Conservation (phyloP, 1,139 yeast genomes). For the Wickerhamomyces sp. region DNA sequence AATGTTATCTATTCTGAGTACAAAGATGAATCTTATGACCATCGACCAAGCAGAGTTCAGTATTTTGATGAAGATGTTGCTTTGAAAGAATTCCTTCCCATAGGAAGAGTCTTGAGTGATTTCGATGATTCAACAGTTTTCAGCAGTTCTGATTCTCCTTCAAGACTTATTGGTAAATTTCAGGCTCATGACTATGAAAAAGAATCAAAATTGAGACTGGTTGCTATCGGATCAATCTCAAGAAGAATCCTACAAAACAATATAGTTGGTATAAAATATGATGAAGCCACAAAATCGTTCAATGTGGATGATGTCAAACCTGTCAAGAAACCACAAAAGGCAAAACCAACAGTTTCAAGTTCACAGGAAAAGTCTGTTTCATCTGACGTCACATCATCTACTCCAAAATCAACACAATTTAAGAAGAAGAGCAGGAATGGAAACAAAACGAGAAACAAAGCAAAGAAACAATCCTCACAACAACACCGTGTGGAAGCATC, state of each 20-base stretch:
- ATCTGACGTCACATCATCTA: neutral
- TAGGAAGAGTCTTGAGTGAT: conserved; percentile 51
- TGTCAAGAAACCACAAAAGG: neutral
- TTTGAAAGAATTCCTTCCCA: conserved; percentile 52
- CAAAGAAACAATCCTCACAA: neutral
- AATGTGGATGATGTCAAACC: conserved; percentile 12
- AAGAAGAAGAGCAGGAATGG: neutral
- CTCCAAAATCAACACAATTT: neutral
- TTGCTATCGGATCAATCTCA: conserved; percentile 33
- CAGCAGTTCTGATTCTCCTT: conserved; percentile 25
- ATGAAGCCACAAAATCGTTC: conserved; percentile 16
- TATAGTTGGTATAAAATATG: conserved; percentile 30
- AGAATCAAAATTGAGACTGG: conserved; percentile 32
- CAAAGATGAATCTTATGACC: conserved; percentile 26
- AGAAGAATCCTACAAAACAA: conserved; percentile 27
- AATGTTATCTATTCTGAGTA: conserved; percentile 9
- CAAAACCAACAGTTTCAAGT: no score
- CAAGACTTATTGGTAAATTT: conserved; percentile 26
- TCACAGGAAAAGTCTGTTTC: no score
- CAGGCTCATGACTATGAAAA: conserved; percentile 23
- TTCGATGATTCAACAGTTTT: conserved; percentile 47
- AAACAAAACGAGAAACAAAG: neutral
- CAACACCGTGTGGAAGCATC: no score
- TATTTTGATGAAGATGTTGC: conserved; percentile 61
- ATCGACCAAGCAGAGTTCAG: conserved; percentile 41